Conservation (phyloP, 2,329 filamentous ascomycete genomes). For the Diaporthe citri region DNA sequence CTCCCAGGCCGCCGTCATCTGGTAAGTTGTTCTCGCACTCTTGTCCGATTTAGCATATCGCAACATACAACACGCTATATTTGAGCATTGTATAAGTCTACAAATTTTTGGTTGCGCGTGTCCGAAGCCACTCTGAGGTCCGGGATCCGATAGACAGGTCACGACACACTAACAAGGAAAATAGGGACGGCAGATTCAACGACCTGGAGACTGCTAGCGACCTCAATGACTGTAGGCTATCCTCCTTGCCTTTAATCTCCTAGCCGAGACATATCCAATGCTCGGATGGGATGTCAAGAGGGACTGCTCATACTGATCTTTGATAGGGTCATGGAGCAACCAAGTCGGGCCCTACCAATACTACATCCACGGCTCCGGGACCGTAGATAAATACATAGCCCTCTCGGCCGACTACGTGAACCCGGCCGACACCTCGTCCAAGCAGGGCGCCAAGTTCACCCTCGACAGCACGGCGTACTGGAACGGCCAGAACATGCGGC, state of each 20-base stretch:
- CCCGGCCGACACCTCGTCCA: slow-evolving; percentile 70
- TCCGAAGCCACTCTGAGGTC: neutral
- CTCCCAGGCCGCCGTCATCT: slow-evolving; percentile 37
- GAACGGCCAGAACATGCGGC: slow-evolving; percentile 79
- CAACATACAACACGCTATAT: neutral
- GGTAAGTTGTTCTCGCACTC: neutral
- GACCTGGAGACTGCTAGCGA: slow-evolving; percentile 3
- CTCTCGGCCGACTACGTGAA: slow-evolving; percentile 73
- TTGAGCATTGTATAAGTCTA: neutral
- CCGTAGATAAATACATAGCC: slow-evolving; percentile 71
- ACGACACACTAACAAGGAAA: neutral
- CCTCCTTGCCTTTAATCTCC: neutral
- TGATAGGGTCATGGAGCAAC: slow-evolving; percentile 74
- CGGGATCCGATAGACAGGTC: neutral
- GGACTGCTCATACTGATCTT: neutral
- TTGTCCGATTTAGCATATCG: neutral
- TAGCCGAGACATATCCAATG: no score
- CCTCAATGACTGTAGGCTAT: slow-evolving; percentile 13
- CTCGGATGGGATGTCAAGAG: neutral
- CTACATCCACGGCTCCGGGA: slow-evolving; percentile 77
- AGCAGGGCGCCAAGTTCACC: slow-evolving; percentile 77
- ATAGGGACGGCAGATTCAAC: slow-evolving; percentile 22
- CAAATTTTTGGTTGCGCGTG: neutral
- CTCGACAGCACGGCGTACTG: slow-evolving; percentile 75
- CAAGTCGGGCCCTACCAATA: slow-evolving; percentile 81